These are phyloP conservation scores for Solanum paucissectum DNA, from an alignment of 257 asterid species.

Conservation along the genomic window DNA sequence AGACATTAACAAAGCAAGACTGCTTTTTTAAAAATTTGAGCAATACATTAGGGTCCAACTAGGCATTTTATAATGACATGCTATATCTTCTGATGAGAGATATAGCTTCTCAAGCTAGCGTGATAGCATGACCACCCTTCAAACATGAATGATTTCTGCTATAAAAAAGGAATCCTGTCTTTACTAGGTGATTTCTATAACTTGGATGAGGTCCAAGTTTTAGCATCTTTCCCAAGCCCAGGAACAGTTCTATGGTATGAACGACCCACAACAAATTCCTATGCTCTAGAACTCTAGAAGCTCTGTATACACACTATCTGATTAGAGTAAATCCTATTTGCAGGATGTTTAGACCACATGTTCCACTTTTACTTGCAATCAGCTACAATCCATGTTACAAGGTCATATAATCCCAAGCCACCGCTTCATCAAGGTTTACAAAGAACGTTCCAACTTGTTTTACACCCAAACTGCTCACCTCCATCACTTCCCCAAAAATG, in stretches of 20 bases:
- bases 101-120: background rate
- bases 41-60: background rate
- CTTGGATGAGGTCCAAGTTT: background rate
- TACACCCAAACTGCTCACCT: background rate
- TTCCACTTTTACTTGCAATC: background rate
- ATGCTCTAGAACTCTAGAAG: background rate
- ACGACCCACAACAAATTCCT: background rate
- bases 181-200: background rate
- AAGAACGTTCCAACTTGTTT: background rate
- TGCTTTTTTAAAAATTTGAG: background rate
- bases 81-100: background rate
- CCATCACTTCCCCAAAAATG: background rate
- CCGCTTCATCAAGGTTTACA: background rate
- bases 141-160: background rate
- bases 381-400: background rate
- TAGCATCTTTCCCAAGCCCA: background rate
- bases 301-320: background rate
- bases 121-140: background rate
- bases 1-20: background rate
- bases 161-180: background rate
- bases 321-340: background rate
- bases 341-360: background rate
- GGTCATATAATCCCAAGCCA: background rate
- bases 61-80: background rate
- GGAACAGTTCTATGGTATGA: background rate